These are phyloP conservation scores for Mycena crocata DNA, from an alignment of 768 basidiomycete genomes.

Conservation along the genomic window DNA sequence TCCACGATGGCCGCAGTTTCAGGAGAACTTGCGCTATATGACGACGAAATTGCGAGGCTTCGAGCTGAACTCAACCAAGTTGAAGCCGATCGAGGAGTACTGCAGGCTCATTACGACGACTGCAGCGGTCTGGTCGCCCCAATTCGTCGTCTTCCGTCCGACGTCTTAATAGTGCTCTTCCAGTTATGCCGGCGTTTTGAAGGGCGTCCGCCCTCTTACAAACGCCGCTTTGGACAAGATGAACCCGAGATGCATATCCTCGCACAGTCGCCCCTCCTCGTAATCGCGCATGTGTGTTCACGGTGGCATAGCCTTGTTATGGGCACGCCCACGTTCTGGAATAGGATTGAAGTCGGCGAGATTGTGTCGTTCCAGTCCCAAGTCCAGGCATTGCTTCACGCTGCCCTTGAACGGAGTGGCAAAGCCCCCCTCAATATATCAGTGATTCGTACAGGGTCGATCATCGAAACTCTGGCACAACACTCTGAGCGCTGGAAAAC, in stretches of 20 bases:
- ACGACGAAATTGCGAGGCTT: neutral
- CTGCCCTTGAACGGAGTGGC: neutral
- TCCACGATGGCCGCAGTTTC: neutral
- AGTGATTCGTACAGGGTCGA: neutral
- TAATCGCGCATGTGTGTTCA: neutral
- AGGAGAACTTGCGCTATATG: neutral
- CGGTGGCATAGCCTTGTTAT: neutral
- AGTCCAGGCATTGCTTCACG: neutral
- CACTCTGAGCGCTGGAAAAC: neutral
- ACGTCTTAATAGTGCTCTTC: slow-evolving; percentile 1
- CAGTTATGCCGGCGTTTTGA: neutral
- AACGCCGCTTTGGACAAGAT: neutral
- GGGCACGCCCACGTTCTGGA: neutral
- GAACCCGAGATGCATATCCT: neutral
- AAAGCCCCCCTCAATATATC: neutral
- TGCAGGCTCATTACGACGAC: neutral
- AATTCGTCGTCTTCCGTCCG: slow-evolving; percentile 4
- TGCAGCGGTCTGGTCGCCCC: neutral
- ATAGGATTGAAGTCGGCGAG: neutral
- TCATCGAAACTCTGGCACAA: neutral
- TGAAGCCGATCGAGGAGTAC: neutral
- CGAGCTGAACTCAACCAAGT: neutral
- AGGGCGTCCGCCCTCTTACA: neutral
- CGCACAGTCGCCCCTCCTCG: neutral
- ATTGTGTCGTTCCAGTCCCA: neutral